Conservation (phyloP, 1,284 basidiomycete species). For the Takashimella koratensis region DNA sequence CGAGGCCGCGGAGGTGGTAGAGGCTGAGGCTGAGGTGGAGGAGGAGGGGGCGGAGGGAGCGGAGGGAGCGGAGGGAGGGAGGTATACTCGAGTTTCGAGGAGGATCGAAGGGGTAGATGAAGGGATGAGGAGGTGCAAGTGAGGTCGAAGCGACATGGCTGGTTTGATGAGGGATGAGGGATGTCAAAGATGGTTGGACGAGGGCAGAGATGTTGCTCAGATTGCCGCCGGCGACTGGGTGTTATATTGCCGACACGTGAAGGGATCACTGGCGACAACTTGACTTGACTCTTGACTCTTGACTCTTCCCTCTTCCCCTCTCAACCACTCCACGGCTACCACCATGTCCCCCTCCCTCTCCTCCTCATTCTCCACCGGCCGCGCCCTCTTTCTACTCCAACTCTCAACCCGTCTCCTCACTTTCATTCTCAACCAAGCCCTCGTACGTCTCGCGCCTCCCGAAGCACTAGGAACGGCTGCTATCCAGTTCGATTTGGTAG, state of each 20-base stretch:
- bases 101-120: constrained; percentile 17
- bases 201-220: no score
- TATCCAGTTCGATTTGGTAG: constrained; percentile 79
- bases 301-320: constrained; percentile 12
- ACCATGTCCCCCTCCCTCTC: constrained; percentile 1
- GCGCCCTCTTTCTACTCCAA: constrained; percentile 82
- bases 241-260: no score
- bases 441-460: constrained; percentile 80
- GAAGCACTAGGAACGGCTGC: constrained; percentile 80
- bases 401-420: constrained; percentile 78
- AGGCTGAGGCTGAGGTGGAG: no score
- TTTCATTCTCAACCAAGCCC: constrained; percentile 76
- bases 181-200: no score
- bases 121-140: constrained; percentile 35
- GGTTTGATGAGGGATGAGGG: no score
- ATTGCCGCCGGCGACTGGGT: no score
- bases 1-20: no score
- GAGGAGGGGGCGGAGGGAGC: no score
- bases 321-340: constrained; percentile 4
- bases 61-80: constrained; percentile 9
- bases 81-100: constrained; percentile 38
- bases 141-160: constrained; percentile 24
- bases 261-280: no score
- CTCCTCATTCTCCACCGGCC: constrained; percentile 52
- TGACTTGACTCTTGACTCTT: constrained; percentile 15